Evolutionary conservation across 805 yeast species (phyloP), one percentile per base, ranked within the genome.

Genomic region (Dipodascopsis uninucleata): DNA sequence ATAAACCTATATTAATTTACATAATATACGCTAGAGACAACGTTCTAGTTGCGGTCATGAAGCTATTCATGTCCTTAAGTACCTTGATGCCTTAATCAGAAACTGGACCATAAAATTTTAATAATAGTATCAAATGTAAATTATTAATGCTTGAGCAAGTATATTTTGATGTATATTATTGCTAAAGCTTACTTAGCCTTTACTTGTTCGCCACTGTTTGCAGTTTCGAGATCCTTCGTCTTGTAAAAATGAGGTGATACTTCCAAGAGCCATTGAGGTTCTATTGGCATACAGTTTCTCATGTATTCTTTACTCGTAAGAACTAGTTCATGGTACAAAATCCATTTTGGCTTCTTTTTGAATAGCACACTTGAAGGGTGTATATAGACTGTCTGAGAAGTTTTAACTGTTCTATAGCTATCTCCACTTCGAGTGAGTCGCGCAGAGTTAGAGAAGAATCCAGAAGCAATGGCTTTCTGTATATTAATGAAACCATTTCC

Each of bases 301-400:
- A 90, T 87, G 60, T 85, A 93, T 70, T 90, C 97, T 59, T 81
- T 80, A 12, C 84, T 76, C 0, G 98, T 90, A 53, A 87, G 71
- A 24, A 88, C 76, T 41, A 88, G 71, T 25, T 88, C 84, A 58
- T 88, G 88, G 58, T 86, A 89, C 6, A 90, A 63, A 35, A 88
- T 82, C 65, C 85, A 86, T 48, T 84, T 90, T 9, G 90, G 85
- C 28, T 73, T 75, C 45, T 67, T 68, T 12, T 75, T 74, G 59
- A 74, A 78, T 16, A 90, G 62, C 3, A 87, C 68, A 49, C 94
- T 83, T 1, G 95, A 84, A 1, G 98, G 98, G 62, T 90, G 97
- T 47, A 90, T 74, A 46, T 75, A 78, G 12, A 89, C 95, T 1
- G 81, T 61, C 45, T 64, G 78, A 0, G 85, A 81, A 26, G 77